Conservation (phyloP, 208 protist species). For the Leishmania martiniquensis region DNA sequence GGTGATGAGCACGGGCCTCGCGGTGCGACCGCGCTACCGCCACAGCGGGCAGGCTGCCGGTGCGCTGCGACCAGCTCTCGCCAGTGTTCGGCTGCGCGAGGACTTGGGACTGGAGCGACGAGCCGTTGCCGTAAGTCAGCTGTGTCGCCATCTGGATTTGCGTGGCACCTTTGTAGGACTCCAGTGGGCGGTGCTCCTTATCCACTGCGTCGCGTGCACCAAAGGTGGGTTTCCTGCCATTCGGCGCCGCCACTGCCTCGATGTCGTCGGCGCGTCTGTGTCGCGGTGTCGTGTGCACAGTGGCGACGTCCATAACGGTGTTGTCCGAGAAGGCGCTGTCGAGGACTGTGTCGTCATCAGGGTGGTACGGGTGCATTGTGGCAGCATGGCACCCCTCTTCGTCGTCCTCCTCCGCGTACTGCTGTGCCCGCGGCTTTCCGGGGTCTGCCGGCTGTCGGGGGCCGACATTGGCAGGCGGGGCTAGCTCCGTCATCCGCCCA, state of each 20-base stretch:
- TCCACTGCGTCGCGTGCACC: neutral
- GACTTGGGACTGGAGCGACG: neutral
- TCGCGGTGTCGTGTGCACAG: neutral
- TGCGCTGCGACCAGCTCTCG: neutral
- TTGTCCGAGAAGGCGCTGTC: neutral
- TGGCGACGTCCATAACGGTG: neutral
- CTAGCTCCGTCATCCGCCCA: neutral
- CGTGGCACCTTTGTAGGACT: slow-evolving; percentile 9
- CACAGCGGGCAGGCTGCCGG: neutral
- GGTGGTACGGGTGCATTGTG: neutral
- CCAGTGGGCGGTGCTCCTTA: slow-evolving; percentile 12
- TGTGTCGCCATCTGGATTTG: neutral
- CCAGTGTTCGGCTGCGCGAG: neutral
- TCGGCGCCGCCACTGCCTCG: neutral
- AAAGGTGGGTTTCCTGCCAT: neutral
- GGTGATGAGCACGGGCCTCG: neutral
- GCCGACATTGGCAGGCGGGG: neutral
- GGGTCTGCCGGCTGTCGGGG: neutral
- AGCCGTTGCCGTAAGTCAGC: neutral
- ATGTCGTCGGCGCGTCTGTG: neutral
- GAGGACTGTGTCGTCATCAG: neutral
- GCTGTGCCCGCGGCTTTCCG: neutral
- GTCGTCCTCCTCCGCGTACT: neutral
- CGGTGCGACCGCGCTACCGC: neutral
- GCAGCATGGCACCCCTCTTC: neutral